These are phyloP conservation scores for Candida manassasensis DNA, from an alignment of 805 yeast genomes.

Conservation along the genomic window DNA sequence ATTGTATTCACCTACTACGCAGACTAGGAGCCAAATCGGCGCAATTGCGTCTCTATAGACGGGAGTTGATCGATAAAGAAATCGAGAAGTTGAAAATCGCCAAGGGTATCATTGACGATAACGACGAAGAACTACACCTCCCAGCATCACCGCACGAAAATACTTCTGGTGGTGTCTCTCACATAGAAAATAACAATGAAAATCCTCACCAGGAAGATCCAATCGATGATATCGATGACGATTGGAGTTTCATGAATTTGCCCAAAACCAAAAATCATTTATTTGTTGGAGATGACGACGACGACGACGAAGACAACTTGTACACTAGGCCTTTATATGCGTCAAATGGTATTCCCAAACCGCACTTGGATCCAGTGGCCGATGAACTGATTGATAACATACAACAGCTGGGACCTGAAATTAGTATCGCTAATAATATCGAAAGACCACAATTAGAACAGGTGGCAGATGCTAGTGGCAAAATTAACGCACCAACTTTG, in stretches of 20 bases:
- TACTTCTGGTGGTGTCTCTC: too few species aligned
- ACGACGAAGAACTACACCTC: background rate
- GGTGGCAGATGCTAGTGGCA: background rate
- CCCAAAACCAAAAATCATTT: slow-evolving; percentile 15
- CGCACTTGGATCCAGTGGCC: slow-evolving; percentile 2
- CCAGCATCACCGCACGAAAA: too few species aligned
- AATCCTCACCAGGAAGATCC: slow-evolving; percentile 4
- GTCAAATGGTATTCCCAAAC: background rate
- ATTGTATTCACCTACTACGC: slow-evolving; percentile 54
- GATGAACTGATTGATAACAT: slow-evolving; percentile 1
- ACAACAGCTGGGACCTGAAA: too few species aligned
- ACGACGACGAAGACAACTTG: slow-evolving; percentile 11
- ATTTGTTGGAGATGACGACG: slow-evolving; percentile 28
- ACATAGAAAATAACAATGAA: background rate
- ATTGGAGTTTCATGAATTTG: slow-evolving; percentile 26
- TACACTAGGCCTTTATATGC: background rate
- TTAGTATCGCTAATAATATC: background rate
- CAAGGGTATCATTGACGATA: slow-evolving; percentile 35
- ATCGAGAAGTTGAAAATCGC: slow-evolving; percentile 18
- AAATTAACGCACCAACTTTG: background rate
- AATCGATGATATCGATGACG: slow-evolving; percentile 23
- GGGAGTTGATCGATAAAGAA: slow-evolving; percentile 24
- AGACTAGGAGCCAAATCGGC: slow-evolving; percentile 43
- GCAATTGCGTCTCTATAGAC: slow-evolving; percentile 29
- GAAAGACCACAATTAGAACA: slow-evolving; percentile 4